Base-by-base conservation (phyloP, 768 basidiomycete genomes). In the Hortiboletus campestris region DNA sequence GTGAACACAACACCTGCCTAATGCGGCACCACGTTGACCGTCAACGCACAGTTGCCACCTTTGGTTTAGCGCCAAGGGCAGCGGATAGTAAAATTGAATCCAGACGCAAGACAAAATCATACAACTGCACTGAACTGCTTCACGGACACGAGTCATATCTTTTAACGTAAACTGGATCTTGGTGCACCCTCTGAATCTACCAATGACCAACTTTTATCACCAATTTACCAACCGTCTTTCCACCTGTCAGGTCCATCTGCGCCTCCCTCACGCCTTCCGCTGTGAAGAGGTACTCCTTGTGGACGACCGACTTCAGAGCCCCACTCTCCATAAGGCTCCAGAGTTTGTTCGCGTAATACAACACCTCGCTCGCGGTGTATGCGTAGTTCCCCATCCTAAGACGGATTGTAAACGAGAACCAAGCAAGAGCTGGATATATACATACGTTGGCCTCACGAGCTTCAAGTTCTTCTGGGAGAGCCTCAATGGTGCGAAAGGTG, bases 171-270 rank as follows among this genome's bases (percentile, higher is more conserved):
- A 36, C 32, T 11, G 20, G 17, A 49, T 43, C 46, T 36, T 19
- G 9, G 13, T 6, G 2, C 11, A 32, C 17, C 19, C 16, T 32
- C 41, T 9, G 13, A 45, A 36, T 20, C 43, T 55, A 56, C 49
- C n/a, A n/a, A n/a, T 74, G 53, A 4, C 64, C 66, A 19, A 93
- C 79, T 68, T 89, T 91, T 61, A 98, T 76, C 48, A 98, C 60
- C 64, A 99, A 70, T 70, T 98, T 99, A 4, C 96, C 96, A 2
- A 79, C 80, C 11, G 93, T 91, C 69, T 84, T 85, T 45, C 96
- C 86, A 10, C 81, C 76, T 0, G 80, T 80, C 56, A 98, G 76
- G 66, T 96, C 94, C 13, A 62, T 76, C 62, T 98, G 95, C 0
- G 93, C 85, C 56, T 86, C 78, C 63, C 75, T 78, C 13, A 87